phyloP scores from a whole-genome alignment of 306 rosid species.

The cucumber (Cucumis sativus) region DNA sequence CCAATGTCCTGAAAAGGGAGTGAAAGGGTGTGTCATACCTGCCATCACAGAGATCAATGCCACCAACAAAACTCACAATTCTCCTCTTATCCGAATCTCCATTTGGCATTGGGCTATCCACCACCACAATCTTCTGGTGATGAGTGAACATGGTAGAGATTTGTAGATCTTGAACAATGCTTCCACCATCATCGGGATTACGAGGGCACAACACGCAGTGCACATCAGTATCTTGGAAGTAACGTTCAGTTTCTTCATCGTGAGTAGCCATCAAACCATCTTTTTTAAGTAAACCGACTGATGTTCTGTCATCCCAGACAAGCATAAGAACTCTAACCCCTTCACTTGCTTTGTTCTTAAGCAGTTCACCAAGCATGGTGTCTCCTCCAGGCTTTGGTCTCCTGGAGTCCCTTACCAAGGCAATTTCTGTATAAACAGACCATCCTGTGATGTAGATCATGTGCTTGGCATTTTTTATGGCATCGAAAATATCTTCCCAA shows the following conservation, averaged over 20 bases:
- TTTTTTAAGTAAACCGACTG: slow-evolving; percentile 47
- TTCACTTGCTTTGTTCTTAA: slow-evolving; percentile 54
- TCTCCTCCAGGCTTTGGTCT: slow-evolving; percentile 62
- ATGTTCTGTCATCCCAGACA: slow-evolving; percentile 77
- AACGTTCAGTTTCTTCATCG: slow-evolving; percentile 47
- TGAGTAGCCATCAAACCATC: slow-evolving; percentile 76
- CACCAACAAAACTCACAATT: slow-evolving; percentile 64
- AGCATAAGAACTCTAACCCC: slow-evolving; percentile 63
- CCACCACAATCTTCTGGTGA: slow-evolving; percentile 73
- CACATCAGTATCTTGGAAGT: slow-evolving; percentile 41
- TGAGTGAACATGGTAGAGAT: slow-evolving; percentile 71
- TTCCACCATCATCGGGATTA: slow-evolving; percentile 65
- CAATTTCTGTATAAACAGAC: slow-evolving; percentile 68
- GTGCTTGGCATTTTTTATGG: slow-evolving; percentile 52
- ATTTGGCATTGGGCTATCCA: slow-evolving; percentile 41
- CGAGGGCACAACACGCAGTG: slow-evolving; percentile 63
- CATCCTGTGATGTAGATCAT: slow-evolving; percentile 61
- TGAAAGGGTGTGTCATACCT: slow-evolving; percentile 65
- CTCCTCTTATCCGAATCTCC: slow-evolving; percentile 39
- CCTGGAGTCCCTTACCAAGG: slow-evolving; percentile 61
- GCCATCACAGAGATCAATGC: slow-evolving; percentile 69
- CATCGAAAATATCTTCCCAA: slow-evolving; percentile 70
- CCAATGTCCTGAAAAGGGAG: slow-evolving; percentile 57
- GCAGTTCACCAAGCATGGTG: slow-evolving; percentile 42
- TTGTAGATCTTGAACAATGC: slow-evolving; percentile 47